Evolutionary conservation across 441 rosid species (phyloP).

Genomic region (Flueggea neowawraea): DNA sequence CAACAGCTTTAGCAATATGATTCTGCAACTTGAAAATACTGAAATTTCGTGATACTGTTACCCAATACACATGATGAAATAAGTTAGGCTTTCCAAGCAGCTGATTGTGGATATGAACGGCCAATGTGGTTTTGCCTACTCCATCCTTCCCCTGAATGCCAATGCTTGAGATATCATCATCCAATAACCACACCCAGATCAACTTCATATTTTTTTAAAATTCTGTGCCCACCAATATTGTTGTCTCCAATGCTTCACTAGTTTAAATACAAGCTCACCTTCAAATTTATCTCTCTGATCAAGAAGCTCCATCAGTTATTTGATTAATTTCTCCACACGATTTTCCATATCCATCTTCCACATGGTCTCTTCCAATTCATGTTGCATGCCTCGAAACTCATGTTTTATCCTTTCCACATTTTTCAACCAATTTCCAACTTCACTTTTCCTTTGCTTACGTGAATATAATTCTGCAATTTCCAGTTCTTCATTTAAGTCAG

Average conservation of each 20-base stretch:
- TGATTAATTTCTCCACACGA: too few species aligned
- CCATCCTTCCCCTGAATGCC: conserved; percentile 17
- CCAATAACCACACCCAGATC: conserved; percentile 11
- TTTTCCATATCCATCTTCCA: too few species aligned
- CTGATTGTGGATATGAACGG: neutral
- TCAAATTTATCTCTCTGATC: too few species aligned
- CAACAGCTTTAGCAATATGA: neutral
- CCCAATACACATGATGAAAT: conserved; percentile 12
- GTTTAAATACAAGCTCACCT: too few species aligned
- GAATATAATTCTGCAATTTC: too few species aligned
- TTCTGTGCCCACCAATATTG: neutral
- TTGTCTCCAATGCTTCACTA: neutral
- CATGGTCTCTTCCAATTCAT: too few species aligned
- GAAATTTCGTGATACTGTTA: conserved; percentile 6
- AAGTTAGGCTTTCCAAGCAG: neutral
- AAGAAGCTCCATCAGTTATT: too few species aligned
- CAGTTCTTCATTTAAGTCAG: too few species aligned
- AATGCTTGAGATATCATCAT: neutral
- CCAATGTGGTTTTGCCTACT: conserved; percentile 10
- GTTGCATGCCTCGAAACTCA: too few species aligned
- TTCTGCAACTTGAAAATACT: neutral
- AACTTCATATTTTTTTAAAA: neutral
- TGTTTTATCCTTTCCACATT: too few species aligned
- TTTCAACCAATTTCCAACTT: too few species aligned
- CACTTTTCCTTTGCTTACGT: too few species aligned